phyloP scores from a whole-genome alignment of 495 filamentous ascomycete genomes.

The Talaromyces adpressus region DNA sequence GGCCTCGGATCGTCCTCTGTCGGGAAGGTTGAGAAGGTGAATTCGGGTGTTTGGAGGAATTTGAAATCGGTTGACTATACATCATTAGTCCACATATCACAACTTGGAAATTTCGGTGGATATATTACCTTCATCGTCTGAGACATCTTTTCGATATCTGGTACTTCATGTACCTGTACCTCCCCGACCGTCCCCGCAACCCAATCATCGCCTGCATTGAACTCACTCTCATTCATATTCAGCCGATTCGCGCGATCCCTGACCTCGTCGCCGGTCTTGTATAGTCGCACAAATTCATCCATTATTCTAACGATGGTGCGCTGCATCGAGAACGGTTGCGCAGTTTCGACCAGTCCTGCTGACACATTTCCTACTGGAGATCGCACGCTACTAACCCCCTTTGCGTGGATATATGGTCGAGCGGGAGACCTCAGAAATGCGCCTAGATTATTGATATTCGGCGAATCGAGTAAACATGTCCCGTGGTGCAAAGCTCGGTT shows the following conservation, averaged over 20 bases:
- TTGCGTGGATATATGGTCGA: slow-evolving; percentile 64
- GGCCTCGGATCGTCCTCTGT: slow-evolving; percentile 49
- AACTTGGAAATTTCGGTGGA: not conserved
- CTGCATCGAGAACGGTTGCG: slow-evolving; percentile 28
- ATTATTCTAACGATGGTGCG: slow-evolving; percentile 28
- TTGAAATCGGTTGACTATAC: slow-evolving; percentile 65
- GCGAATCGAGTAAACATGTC: slow-evolving; percentile 71
- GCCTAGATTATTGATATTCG: slow-evolving; percentile 59
- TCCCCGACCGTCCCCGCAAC: slow-evolving; percentile 42
- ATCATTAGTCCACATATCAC: slow-evolving; percentile 9
- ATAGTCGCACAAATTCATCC: slow-evolving; percentile 27
- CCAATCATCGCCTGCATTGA: slow-evolving; percentile 35
- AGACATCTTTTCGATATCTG: slow-evolving; percentile 49
- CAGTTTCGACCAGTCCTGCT: slow-evolving; percentile 33
- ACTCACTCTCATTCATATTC: slow-evolving; percentile 26
- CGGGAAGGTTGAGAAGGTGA: slow-evolving; percentile 59
- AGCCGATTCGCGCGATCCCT: slow-evolving; percentile 28
- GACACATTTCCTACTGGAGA: slow-evolving; percentile 76
- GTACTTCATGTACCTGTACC: slow-evolving; percentile 31
- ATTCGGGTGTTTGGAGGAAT: slow-evolving; percentile 77
- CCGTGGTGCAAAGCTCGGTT: slow-evolving; percentile 81
- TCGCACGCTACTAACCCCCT: slow-evolving; percentile 89
- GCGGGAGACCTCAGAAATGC: slow-evolving; percentile 66
- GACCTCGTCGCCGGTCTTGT: slow-evolving; percentile 23
- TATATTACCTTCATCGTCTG: slow-evolving; percentile 52